Evolutionary conservation across 352 stramenopile species (phyloP).

Genomic region (Phytophthora rubi): DNA sequence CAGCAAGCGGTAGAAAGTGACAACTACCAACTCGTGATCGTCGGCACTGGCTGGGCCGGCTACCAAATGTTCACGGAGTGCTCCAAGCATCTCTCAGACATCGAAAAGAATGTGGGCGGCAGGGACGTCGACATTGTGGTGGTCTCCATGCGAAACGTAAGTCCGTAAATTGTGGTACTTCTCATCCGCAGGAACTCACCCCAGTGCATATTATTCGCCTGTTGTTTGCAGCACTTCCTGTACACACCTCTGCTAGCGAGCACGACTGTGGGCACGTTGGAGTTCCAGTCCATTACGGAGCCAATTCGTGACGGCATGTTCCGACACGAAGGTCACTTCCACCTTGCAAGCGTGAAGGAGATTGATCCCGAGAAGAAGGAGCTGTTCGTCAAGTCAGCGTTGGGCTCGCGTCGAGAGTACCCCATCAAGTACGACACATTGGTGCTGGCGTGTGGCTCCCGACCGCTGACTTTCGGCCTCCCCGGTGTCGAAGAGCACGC

Average conservation of each 20-base stretch:
- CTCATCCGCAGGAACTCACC: neutral
- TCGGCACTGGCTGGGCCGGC: conserved; percentile 78
- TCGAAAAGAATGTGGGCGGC: conserved; percentile 58
- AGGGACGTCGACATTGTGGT: conserved; percentile 70
- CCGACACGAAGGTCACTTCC: conserved; percentile 72
- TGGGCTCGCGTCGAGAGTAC: conserved; percentile 65
- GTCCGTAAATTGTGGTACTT: neutral
- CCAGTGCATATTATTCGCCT: conserved; percentile 4
- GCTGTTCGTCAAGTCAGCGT: conserved; percentile 68
- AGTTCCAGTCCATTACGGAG: conserved; percentile 97
- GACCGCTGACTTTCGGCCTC: conserved; percentile 95
- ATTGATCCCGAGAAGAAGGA: conserved; percentile 81
- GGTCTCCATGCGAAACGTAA: conserved; percentile 79
- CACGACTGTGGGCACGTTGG: conserved; percentile 94
- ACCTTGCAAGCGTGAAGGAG: conserved; percentile 68
- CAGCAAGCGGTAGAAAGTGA: conserved; percentile 30
- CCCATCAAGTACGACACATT: conserved; percentile 93
- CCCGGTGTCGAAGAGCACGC: conserved; percentile 90
- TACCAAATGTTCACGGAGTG: conserved; percentile 76
- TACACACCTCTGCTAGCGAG: conserved; percentile 97
- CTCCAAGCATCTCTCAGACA: conserved; percentile 71
- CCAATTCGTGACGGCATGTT: conserved; percentile 89
- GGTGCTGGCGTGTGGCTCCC: conserved; percentile 92
- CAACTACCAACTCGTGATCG: conserved; percentile 81
- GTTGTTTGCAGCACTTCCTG: conserved; percentile 89